phyloP scores from a whole-genome alignment of 768 basidiomycete genomes.

The Russula sp. region DNA sequence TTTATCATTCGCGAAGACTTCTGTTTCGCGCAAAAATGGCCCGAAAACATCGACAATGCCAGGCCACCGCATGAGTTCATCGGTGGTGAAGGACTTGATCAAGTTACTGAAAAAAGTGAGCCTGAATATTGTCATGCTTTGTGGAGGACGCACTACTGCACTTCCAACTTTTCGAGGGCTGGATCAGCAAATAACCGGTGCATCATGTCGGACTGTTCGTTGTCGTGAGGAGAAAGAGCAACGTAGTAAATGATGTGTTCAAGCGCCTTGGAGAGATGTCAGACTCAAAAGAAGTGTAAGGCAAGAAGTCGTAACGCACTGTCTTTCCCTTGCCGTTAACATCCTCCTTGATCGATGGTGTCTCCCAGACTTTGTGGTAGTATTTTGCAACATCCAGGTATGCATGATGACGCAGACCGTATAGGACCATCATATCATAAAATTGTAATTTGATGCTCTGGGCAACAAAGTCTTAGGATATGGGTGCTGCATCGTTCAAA shows the following conservation, averaged over 20 bases:
- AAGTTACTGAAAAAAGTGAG: constrained; percentile 59
- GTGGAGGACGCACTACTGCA: constrained; percentile 61
- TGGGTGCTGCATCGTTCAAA: background rate
- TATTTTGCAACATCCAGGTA: constrained; percentile 95
- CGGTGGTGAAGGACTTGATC: constrained; percentile 88
- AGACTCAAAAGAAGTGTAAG: background rate
- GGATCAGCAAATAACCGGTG: constrained; percentile 80
- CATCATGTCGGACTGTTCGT: constrained; percentile 96
- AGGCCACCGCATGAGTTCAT: constrained; percentile 95
- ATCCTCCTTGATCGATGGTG: constrained; percentile 88
- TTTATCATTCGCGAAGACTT: constrained; percentile 71
- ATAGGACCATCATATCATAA: constrained; percentile 95
- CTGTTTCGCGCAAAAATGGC: constrained; percentile 68
- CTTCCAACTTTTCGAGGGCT: constrained; percentile 69
- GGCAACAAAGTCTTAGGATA: background rate
- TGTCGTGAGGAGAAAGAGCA: constrained; percentile 88
- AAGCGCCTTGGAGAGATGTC: constrained; percentile 53
- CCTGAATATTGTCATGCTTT: constrained; percentile 6
- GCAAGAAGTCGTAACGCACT: constrained; percentile 36
- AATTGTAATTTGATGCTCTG: constrained; percentile 95
- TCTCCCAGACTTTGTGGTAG: constrained; percentile 97
- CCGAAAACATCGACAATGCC: constrained; percentile 88
- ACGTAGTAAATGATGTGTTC: constrained; percentile 95
- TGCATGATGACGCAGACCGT: constrained; percentile 74
- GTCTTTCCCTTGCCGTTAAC: constrained; percentile 59